Conservation (phyloP, 1,284 basidiomycete species). For the Heterobasidion occidentale region DNA sequence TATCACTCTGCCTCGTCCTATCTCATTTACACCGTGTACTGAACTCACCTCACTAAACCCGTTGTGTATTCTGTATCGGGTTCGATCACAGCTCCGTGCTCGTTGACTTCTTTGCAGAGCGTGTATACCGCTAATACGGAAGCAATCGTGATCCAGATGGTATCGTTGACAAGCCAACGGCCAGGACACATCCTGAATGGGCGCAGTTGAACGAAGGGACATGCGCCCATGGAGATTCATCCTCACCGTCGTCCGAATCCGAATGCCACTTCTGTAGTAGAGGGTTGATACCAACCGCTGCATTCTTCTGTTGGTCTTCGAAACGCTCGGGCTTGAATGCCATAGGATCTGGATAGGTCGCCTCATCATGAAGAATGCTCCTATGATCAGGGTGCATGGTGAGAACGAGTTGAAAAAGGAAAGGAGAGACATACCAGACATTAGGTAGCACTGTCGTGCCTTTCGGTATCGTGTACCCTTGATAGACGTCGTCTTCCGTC, state of each 20-base stretch:
- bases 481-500: conserved; percentile 6
- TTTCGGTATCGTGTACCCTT: conserved; percentile 4
- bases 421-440: background rate
- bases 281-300: background rate
- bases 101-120: conserved; percentile 31
- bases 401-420: too few species aligned
- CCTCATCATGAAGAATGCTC: conserved; percentile 1
- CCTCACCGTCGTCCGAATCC: conserved; percentile 3
- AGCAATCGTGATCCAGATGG: conserved; percentile 39
- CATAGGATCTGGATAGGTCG: background rate
- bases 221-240: background rate
- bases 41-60: conserved; percentile 30
- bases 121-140: conserved; percentile 35
- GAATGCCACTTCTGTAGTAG: background rate
- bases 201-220: conserved; percentile 16
- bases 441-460: background rate
- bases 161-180: conserved; percentile 32
- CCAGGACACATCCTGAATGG: conserved; percentile 30
- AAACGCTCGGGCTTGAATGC: conserved; percentile 4
- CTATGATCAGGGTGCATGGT: background rate
- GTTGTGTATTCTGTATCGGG: conserved; percentile 33
- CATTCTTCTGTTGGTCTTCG: background rate
- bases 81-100: conserved; percentile 30
- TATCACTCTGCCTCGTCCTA: background rate
- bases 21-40: background rate